Conservation (phyloP, 208 protist genomes). For the Entamoeba invadens region DNA sequence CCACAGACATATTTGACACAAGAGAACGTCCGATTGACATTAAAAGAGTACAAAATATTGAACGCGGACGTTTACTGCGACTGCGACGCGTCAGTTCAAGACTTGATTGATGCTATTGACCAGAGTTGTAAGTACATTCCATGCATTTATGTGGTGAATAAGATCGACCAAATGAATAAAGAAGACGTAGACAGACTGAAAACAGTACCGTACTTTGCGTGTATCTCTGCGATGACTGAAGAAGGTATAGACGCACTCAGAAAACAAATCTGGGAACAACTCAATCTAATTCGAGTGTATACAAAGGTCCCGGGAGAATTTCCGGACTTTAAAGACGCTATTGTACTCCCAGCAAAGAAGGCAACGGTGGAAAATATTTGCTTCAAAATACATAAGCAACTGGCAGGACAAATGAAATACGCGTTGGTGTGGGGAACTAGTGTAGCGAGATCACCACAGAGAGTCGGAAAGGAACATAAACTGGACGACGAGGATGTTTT, state of each 20-base stretch:
- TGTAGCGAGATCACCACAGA: slow-evolving; percentile 86
- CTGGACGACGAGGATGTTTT: slow-evolving; percentile 93
- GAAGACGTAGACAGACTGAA: slow-evolving; percentile 29
- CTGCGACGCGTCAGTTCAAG: slow-evolving; percentile 26
- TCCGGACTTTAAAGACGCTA: slow-evolving; percentile 83
- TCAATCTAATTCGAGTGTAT: slow-evolving; percentile 80
- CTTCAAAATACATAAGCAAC: slow-evolving; percentile 77
- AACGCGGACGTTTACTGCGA: slow-evolving; percentile 32
- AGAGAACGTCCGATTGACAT: slow-evolving; percentile 17
- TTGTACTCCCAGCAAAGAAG: slow-evolving; percentile 62
- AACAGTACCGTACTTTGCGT: slow-evolving; percentile 20
- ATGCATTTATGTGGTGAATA: slow-evolving; percentile 35
- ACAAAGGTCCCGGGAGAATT: slow-evolving; percentile 84
- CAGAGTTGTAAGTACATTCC: slow-evolving; percentile 36
- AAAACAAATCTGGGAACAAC: slow-evolving; percentile 90
- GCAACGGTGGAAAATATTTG: slow-evolving; percentile 81
- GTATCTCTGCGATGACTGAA: slow-evolving; percentile 29
- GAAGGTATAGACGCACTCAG: slow-evolving; percentile 58
- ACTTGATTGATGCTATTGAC: slow-evolving; percentile 34
- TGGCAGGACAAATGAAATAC: slow-evolving; percentile 87
- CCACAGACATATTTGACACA: slow-evolving; percentile 14
- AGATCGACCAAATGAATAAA: slow-evolving; percentile 32
- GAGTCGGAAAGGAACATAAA: slow-evolving; percentile 79
- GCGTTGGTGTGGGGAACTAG: slow-evolving; percentile 90
- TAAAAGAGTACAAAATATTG: slow-evolving; percentile 20